Evolutionary conservation across 2,329 filamentous ascomycete genomes (phyloP).

Genomic region (Cercospora janseana): DNA sequence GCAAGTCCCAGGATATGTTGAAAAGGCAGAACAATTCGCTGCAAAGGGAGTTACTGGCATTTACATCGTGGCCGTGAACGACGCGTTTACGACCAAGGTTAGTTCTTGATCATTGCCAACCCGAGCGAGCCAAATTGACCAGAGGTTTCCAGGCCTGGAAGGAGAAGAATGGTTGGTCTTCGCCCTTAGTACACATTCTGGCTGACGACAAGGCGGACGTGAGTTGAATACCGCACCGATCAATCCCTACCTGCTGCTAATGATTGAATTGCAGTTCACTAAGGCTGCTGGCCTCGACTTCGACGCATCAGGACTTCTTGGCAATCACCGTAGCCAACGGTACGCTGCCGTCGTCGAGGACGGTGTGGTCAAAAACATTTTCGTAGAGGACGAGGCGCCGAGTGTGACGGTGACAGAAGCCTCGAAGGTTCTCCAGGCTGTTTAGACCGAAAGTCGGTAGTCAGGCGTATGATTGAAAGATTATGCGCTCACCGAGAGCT

Average conservation of each 20-base stretch:
- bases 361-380: conserved; percentile 27
- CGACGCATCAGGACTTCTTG: conserved; percentile 29
- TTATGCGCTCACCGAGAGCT: too few species aligned
- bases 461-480: background rate
- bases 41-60: conserved; percentile 32
- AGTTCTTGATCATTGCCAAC: background rate
- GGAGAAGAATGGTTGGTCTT: conserved; percentile 28
- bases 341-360: conserved; percentile 31
- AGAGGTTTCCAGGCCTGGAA: conserved; percentile 26
- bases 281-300: conserved; percentile 28
- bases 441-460: conserved; percentile 12
- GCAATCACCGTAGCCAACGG: conserved; percentile 28
- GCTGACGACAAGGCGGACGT: conserved; percentile 30
- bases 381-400: conserved; percentile 31
- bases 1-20: conserved; percentile 32
- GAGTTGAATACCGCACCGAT: background rate
- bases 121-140: background rate
- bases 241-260: background rate
- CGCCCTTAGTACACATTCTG: conserved; percentile 30
- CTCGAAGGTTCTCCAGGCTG: conserved; percentile 25
- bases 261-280: conserved; percentile 24
- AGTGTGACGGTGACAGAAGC: conserved; percentile 29
- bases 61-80: conserved; percentile 33
- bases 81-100: conserved; percentile 27
- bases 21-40: conserved; percentile 30